These are phyloP conservation scores for Strobilomyces dryophilus DNA, from an alignment of 768 basidiomycete species.

Conservation along the genomic window DNA sequence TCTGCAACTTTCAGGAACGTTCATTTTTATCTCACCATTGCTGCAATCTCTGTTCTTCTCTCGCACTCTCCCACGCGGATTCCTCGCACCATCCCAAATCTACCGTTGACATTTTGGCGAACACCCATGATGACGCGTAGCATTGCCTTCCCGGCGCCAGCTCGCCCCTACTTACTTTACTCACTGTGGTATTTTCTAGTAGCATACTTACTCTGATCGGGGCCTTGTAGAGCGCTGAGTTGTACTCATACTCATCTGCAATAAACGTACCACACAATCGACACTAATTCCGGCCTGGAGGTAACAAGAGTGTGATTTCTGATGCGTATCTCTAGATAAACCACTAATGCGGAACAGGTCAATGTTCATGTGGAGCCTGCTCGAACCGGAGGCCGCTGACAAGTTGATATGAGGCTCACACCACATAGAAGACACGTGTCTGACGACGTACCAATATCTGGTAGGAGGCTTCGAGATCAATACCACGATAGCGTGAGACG, in stretches of 20 bases:
- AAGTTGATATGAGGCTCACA: slow-evolving; percentile 3
- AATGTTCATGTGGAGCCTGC: slow-evolving; percentile 62
- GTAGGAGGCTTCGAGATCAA: slow-evolving; percentile 10
- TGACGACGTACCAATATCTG: slow-evolving; percentile 46
- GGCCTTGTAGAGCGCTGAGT: slow-evolving; percentile 30
- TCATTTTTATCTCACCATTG: slow-evolving; percentile 30
- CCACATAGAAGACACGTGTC: not conserved
- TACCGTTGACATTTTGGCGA: slow-evolving; percentile 17
- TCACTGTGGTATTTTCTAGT: slow-evolving; percentile 28
- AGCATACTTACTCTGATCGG: slow-evolving; percentile 26
- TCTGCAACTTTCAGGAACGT: slow-evolving; percentile 15
- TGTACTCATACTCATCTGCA: slow-evolving; percentile 31
- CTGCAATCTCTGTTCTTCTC: slow-evolving; percentile 25
- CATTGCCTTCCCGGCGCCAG: slow-evolving; percentile 16
- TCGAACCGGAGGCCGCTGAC: slow-evolving; percentile 85
- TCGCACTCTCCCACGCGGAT: slow-evolving; percentile 28
- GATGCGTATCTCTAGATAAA: slow-evolving; percentile 12
- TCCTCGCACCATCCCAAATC: slow-evolving; percentile 9
- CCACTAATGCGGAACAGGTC: not conserved
- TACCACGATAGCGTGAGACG: not conserved
- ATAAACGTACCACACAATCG: slow-evolving; percentile 17
- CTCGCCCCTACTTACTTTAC: slow-evolving; percentile 27
- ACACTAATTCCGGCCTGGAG: slow-evolving; percentile 9
- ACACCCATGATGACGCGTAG: slow-evolving; percentile 14
- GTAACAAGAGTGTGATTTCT: slow-evolving; percentile 7